Evolutionary conservation across 768 basidiomycete species (phyloP).

Genomic region (Sarcodon aspratus): DNA sequence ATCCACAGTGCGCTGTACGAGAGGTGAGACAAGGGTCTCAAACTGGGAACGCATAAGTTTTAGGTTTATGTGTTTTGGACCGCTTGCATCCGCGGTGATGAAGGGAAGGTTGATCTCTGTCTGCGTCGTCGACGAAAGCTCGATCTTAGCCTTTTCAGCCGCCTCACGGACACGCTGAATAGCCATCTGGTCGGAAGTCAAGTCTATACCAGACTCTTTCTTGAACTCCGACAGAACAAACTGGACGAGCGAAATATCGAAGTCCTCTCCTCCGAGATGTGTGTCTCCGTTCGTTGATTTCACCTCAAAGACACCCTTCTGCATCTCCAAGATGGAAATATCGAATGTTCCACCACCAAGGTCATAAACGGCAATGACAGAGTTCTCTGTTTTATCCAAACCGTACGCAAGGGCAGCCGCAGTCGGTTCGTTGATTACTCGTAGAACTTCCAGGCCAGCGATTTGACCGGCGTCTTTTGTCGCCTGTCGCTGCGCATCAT

Average conservation of each 20-base stretch:
- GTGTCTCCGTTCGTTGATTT: slow-evolving; percentile 99
- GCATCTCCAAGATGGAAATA: slow-evolving; percentile 99
- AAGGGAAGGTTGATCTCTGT: slow-evolving; percentile 98
- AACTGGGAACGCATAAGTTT: slow-evolving; percentile 86
- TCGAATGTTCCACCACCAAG: slow-evolving; percentile 98
- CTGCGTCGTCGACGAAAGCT: slow-evolving; percentile 87
- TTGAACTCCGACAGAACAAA: slow-evolving; percentile 87
- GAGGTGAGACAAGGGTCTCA: slow-evolving; percentile 70
- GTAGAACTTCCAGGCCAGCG: slow-evolving; percentile 93
- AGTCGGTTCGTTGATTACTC: slow-evolving; percentile 98
- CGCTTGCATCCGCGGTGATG: slow-evolving; percentile 91
- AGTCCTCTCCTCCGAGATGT: slow-evolving; percentile 93
- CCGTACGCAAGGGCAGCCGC: slow-evolving; percentile 98
- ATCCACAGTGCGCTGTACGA: slow-evolving; percentile 84
- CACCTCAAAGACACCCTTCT: slow-evolving; percentile 99
- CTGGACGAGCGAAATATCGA: slow-evolving; percentile 84
- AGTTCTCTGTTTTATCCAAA: slow-evolving; percentile 71
- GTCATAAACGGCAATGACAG: slow-evolving; percentile 96
- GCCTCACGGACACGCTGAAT: slow-evolving; percentile 99
- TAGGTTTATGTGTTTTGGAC: slow-evolving; percentile 94
- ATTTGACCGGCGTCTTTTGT: slow-evolving; percentile 98
- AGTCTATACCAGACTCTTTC: slow-evolving; percentile 78
- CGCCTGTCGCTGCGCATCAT: slow-evolving; percentile 98
- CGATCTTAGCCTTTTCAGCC: slow-evolving; percentile 99
- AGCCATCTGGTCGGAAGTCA: slow-evolving; percentile 84